Evolutionary conservation across 2,329 filamentous ascomycete species (phyloP), one percentile per base, ranked within the genome.

Genomic region (Cladophialophora psammophila): DNA sequence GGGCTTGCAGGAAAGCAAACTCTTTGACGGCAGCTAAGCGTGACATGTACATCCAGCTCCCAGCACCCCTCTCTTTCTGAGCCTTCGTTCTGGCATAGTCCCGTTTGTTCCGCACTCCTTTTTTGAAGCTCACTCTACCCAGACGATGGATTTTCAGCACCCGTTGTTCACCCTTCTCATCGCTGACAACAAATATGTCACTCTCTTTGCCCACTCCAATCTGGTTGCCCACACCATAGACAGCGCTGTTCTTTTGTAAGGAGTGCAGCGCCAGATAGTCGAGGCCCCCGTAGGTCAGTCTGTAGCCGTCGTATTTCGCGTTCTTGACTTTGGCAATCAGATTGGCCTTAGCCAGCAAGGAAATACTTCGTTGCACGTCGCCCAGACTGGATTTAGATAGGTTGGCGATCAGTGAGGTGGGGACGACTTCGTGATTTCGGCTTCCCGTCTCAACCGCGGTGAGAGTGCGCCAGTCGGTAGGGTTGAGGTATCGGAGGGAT

Each of bases 31-130:
- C 95, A 7, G 96, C 94, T 40, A 99, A 85, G 48, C 93, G 87
- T 12, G 92, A 96, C 80, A 99, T 92, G 79, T 99, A 97, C 94
- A 98, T 97, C 95, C 95, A 99, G 50, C 92, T 95, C 5, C 89
- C 93, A 15, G 90, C 90, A 65, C 85, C 86, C 58, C 72, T 64
- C 55, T 73, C 70, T 54, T 71, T 72, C 65, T 73, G 70, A 35
- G 67, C 65, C 55, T 65, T 68, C 74, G 95, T 93, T 73, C 91
- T 90, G 63, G 98, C 88, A 80, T 99, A 99, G 80, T 99, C 95
- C 72, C 95, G 88, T 81, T 98, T 98, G 34, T 91, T 90, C 81
- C 97, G 97, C 76, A 99, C 94, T 5, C 72, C 72, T 45, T 93
- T 94, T 74, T 96, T 91, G 83, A 99, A 99, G 36, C 94, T 97